Base-by-base conservation (phyloP, 805 yeast genomes). In the Saccharomycopsis selenospora region DNA sequence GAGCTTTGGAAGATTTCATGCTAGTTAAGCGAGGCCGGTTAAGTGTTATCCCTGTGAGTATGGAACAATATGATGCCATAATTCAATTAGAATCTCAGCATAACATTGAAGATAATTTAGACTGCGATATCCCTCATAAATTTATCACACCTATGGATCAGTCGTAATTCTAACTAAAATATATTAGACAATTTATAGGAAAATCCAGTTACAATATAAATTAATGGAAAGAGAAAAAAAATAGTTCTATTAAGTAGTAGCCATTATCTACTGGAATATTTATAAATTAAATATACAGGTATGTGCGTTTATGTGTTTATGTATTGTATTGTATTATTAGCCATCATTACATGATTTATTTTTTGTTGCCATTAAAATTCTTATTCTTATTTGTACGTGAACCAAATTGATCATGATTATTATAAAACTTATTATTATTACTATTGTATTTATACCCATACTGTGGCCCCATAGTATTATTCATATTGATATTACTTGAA, bases 11-110 rank as follows among this genome's bases (percentile, higher is more conserved):
- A 25, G 51, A 51, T 18, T 47, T 51, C 26, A 62, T 76, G 70
- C 59, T 77, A 11, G 65, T 76, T 14, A 72, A 70, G 51, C 61
- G 79, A 33, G 73, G 76, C 1, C 59, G 82, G 27, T 59, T 77
- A 24, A 75, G 80, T 50, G 79, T 77, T 0, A 66, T 68, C 2
- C 77, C 79, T 2, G 80, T 77, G 18, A 60, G 71, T 17, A 60
- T 57, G 20, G 62, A 61, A 17, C 74, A 77, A 47, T 77, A 68
- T 59, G 52, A 67, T 3, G 65, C 57, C 18, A 54, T 77, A 1
- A 30, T 73, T 20, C 53, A 58, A 25, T 56, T 76, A 64, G 73
- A 70, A 48, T 33, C 53, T 2, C 44, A 47, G 1, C 66, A 57
- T 7, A 53, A 49, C 1, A 48, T 63, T 10, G 40, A 42, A 1